Conservation (phyloP, 176 grass and related monocot species). For the Coix lacrymajobi region DNA sequence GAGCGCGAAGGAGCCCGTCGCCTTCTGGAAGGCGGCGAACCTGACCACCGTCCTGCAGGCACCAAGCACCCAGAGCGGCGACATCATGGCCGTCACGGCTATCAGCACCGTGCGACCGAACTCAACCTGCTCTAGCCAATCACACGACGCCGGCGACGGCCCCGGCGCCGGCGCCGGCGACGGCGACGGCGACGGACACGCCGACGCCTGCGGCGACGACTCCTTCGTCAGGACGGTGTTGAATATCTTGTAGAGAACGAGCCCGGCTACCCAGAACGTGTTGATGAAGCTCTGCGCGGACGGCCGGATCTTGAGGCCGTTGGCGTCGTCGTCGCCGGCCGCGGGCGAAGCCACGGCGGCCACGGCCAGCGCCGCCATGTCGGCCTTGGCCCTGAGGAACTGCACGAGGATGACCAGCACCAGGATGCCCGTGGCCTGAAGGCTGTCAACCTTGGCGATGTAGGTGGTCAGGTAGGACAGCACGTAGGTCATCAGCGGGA, state of each 20-base stretch:
- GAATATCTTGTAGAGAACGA: background rate
- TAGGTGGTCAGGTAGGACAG: background rate
- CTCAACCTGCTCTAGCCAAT: too few relatives aligned
- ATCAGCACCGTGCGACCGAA: too few relatives aligned
- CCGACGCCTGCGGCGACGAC: too few relatives aligned
- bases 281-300: background rate
- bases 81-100: background rate
- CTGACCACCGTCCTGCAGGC: background rate
- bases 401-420: background rate
- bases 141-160: too few relatives aligned
- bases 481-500: background rate
- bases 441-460: rapidly evolving
- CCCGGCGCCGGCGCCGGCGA: too few relatives aligned
- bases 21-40: background rate
- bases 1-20: background rate
- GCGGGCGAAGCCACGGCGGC: background rate
- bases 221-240: background rate
- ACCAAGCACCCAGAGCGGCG: background rate
- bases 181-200: too few relatives aligned
- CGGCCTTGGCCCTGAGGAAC: background rate
- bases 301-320: background rate
- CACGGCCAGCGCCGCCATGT: background rate
- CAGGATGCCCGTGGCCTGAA: background rate
- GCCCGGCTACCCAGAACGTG: background rate
- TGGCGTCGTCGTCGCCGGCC: background rate